Percentiles rank a stretch among this genome's conserved stretches.
phyloP scores from a whole-genome alignment of 2,329 filamentous ascomycete species.

The Orbilia blumenaviensis region DNA sequence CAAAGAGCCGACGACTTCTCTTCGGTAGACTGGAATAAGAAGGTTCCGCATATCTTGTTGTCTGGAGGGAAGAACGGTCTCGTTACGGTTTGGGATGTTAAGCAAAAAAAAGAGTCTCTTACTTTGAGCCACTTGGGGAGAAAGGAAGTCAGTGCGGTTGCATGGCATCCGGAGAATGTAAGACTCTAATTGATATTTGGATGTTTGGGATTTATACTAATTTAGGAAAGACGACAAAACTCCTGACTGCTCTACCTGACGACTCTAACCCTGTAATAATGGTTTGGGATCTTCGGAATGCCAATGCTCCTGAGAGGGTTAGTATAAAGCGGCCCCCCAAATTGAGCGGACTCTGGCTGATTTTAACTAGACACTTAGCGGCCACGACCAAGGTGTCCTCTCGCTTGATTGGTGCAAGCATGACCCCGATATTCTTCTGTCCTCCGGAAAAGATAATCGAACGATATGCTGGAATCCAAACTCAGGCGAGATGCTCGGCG shows the following conservation, averaged over 20 bases:
- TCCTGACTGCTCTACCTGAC: slow-evolving; percentile 89
- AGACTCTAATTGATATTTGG: neutral
- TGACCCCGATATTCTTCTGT: slow-evolving; percentile 86
- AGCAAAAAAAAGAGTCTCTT: slow-evolving; percentile 95
- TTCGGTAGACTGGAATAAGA: slow-evolving; percentile 97
- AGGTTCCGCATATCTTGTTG: slow-evolving; percentile 93
- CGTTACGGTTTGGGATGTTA: slow-evolving; percentile 97
- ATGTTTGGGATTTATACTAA: slow-evolving; percentile 48
- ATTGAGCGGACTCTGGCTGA: slow-evolving; percentile 52
- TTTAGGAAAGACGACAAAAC: slow-evolving; percentile 75
- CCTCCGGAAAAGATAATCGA: slow-evolving; percentile 94
- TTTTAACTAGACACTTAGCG: slow-evolving; percentile 73
- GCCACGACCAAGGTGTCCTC: slow-evolving; percentile 92
- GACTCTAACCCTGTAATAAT: slow-evolving; percentile 88
- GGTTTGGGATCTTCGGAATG: slow-evolving; percentile 95
- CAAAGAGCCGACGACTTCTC: slow-evolving; percentile 87
- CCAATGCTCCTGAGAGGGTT: slow-evolving; percentile 83
- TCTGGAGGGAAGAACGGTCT: slow-evolving; percentile 93
- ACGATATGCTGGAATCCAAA: slow-evolving; percentile 97
- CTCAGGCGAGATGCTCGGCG: slow-evolving; percentile 84
- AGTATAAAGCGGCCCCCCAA: slow-evolving; percentile 33
- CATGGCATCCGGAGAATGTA: slow-evolving; percentile 92
- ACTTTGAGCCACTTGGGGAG: slow-evolving; percentile 88
- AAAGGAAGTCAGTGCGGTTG: slow-evolving; percentile 92
- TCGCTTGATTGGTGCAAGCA: slow-evolving; percentile 96